These are phyloP conservation scores for Microdochium paspali DNA, from an alignment of 2,329 filamentous ascomycete genomes.

Conservation along the genomic window DNA sequence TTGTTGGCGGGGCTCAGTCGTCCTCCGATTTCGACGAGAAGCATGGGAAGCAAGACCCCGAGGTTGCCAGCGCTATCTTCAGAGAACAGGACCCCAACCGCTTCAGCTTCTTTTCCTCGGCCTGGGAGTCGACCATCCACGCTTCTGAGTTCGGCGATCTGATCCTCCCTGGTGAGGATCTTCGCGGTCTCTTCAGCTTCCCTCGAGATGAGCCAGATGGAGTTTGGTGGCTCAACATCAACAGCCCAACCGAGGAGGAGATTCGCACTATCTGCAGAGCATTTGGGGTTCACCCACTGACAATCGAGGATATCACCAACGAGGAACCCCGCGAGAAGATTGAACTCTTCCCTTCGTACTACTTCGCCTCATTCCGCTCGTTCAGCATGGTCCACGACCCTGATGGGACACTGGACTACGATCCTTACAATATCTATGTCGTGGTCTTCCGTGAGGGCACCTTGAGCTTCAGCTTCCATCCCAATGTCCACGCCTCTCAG, in stretches of 20 bases:
- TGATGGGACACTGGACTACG: conserved; percentile 65
- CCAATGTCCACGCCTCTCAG: conserved; percentile 77
- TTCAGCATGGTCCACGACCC: conserved; percentile 75
- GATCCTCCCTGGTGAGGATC: conserved; percentile 79
- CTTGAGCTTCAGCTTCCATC: conserved; percentile 85
- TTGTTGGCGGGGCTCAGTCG: conserved; percentile 42
- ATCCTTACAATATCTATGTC: conserved; percentile 94
- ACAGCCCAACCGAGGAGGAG: conserved; percentile 82
- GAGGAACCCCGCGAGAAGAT: conserved; percentile 98
- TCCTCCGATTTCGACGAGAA: conserved; percentile 40
- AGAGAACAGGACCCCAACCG: conserved; percentile 57
- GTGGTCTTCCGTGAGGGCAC: conserved; percentile 94
- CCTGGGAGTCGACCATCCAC: conserved; percentile 87
- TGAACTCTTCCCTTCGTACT: conserved; percentile 93
- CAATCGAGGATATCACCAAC: conserved; percentile 89
- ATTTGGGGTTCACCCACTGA: conserved; percentile 91
- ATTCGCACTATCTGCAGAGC: conserved; percentile 82
- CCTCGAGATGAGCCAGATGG: conserved; percentile 58
- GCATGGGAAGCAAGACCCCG: conserved; percentile 12
- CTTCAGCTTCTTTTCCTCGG: conserved; percentile 95
- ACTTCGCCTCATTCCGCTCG: conserved; percentile 94
- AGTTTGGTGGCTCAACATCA: conserved; percentile 98
- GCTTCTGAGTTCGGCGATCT: conserved; percentile 82
- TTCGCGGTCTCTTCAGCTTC: conserved; percentile 73
- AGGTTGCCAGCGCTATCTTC: conserved; percentile 21